Evolutionary conservation across 2,329 filamentous ascomycete genomes (phyloP), one percentile per base, ranked within the genome.

Genomic region (Trichoderma oligosporum): DNA sequence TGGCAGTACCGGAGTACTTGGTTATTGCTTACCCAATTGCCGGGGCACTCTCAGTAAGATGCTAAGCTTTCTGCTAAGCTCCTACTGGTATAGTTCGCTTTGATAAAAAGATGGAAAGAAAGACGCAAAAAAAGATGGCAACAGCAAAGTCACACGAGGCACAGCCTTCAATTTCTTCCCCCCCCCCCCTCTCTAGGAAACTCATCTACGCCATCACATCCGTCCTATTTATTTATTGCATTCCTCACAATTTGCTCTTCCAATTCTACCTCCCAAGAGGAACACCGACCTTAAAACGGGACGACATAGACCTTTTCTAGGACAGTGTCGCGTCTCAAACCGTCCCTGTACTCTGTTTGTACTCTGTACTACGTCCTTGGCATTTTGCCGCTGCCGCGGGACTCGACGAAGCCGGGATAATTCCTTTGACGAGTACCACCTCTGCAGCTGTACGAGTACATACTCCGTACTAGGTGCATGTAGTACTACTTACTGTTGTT

Each of bases 61-160:
- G n/a, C 51, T 45, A 54, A 54, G 51, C 51, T 45, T 54, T 36
- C 38, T 36, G 22, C 51, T 54, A 54, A 54, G 51, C 51, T 39
- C 7, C 39, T 54, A 38, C n/a, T 22, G 51, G 51, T 22, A 54
- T 45, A n/a, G 29, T 12, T 14, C 51, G 31, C 25, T 14, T 35
- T 38, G 4, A 18, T 14, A n/a, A 39, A 27, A 12, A 45, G 51
- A 45, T 36, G 29, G 11, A 35, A 54, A 35, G 29, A 42, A 36
- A 33, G 31, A 54, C 51, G 51, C 51, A 46, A 36, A 44, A 54
- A 54, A 54, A 29, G 11, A 45, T 29, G 49, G 49, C 49, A 54
- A 29, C 11, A 25, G 29, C 45, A n/a, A n/a, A 41, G 49, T 42
- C 38, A 18, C 49, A 44, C 39, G 22, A 54, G 49, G 38, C 49